Conservation (phyloP, 805 yeast genomes). For the Candida anglica region DNA sequence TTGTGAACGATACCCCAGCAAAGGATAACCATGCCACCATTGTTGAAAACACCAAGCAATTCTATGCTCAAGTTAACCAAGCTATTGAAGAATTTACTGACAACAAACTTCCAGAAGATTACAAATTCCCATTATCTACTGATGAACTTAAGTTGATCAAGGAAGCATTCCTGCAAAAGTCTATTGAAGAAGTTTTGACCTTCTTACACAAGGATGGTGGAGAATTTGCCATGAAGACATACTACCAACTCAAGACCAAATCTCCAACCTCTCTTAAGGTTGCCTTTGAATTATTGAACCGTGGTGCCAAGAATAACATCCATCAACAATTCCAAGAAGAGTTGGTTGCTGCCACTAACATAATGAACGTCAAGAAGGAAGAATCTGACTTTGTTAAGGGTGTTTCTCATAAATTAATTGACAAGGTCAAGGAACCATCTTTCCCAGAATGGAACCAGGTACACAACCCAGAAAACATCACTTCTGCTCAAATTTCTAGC, state of each 20-base stretch:
- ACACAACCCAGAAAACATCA: conserved; percentile 11
- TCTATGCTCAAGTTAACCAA: conserved; percentile 57
- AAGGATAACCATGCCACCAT: conserved; percentile 13
- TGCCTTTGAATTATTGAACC: conserved; percentile 62
- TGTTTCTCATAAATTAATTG: conserved; percentile 58
- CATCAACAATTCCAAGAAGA: conserved; percentile 69
- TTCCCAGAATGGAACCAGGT: conserved; percentile 20
- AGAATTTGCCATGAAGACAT: conserved; percentile 60
- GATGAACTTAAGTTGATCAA: conserved; percentile 66
- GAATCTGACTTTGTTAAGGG: conserved; percentile 62
- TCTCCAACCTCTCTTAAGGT: conserved; percentile 79
- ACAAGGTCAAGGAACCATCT: conserved; percentile 53
- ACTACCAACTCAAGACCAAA: conserved; percentile 54
- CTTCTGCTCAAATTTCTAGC: conserved; percentile 14
- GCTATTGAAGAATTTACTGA: conserved; percentile 78
- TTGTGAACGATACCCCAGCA: conserved; percentile 24
- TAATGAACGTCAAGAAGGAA: conserved; percentile 54
- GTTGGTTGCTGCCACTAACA: conserved; percentile 67
- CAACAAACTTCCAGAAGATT: conserved; percentile 55
- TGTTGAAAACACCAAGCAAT: conserved; percentile 28
- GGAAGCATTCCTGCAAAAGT: conserved; percentile 51
- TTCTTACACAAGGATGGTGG: conserved; percentile 52
- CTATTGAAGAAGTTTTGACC: conserved; percentile 54
- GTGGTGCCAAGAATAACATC: conserved; percentile 55
- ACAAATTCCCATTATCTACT: conserved; percentile 52